Base-by-base conservation (phyloP, 1,284 basidiomycete species). In the Vanrija sp. region DNA sequence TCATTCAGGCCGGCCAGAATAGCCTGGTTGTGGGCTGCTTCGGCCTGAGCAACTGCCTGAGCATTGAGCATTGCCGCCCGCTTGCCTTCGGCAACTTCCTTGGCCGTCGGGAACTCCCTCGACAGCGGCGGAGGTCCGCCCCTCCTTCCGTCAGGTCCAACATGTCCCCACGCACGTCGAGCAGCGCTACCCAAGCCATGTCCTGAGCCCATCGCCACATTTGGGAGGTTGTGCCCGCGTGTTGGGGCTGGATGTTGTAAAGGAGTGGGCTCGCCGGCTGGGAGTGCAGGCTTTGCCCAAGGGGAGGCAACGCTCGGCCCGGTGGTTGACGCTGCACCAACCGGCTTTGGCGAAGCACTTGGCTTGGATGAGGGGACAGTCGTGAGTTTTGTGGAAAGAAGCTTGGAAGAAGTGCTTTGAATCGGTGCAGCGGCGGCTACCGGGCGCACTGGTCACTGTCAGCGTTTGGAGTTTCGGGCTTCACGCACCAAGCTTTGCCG, bases 321-420 rank as follows among this genome's bases (percentile, higher is more conserved):
- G 12, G 62, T 24, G n/a, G 55, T 52, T 1, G 62, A 46, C 0
- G 57, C 47, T 41, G 46, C 31, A 31, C 31, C 49, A 20, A 70
- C 53, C 4, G 68, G 63, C 41, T 64, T 64, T 1, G 71, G 66
- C 0, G 72, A 71, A 10, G 61, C 50, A 45, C 49, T 56, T 6
- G 67, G 49, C 53, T 69, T 69, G 44, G 62, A 60, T 1, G 63
- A 54, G 7, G 71, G 65, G n/a, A 71, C 61, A 16, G 69, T 85
- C 5, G 88, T 90, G 51, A 93, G 81, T 70, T 91, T 92, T n/a
- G 88, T 81, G 12, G 88, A 87, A 31, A 91, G 84, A 0, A 92
- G 81, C 47, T 84, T 84, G 20, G 89, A 85, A 6, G 84, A 31
- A 31, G 31, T 31, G 31, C 31, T 31, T 79, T 14, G 80, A 59